Evolutionary conservation across 441 rosid species (phyloP).

Genomic region (Syzygium malaccense): DNA sequence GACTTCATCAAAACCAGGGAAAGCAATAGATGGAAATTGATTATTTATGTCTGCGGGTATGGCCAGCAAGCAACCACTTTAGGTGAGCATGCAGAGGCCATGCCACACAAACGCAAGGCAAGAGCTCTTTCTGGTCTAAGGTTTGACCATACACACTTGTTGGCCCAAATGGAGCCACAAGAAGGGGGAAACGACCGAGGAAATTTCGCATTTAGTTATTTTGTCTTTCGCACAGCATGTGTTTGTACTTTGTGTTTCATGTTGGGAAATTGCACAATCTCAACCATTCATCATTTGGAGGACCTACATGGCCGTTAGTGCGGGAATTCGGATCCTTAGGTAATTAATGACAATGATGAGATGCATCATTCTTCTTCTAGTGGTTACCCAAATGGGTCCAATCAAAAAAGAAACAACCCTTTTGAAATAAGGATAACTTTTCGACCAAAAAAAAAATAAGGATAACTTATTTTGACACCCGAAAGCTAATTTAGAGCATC

Average conservation of each 20-base stretch:
- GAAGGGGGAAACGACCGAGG: neutral
- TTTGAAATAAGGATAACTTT: neutral
- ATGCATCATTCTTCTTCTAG: neutral
- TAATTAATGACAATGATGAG: neutral
- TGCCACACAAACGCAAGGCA: neutral
- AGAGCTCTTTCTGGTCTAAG: neutral
- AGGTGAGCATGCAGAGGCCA: neutral
- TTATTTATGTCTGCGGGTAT: neutral
- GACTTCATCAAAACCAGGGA: neutral
- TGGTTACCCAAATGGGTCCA: neutral
- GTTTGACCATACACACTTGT: neutral
- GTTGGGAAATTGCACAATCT: neutral
- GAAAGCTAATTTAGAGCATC: neutral
- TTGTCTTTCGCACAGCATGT: neutral
- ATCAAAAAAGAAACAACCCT: neutral
- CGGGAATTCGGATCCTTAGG: neutral
- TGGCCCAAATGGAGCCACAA: neutral
- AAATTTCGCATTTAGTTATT: neutral
- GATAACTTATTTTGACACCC: neutral
- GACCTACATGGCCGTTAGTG: neutral
- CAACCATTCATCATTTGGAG: neutral
- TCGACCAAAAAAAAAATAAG: neutral
- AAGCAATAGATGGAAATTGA: neutral
- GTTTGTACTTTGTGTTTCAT: neutral
- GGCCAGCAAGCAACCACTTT: neutral